Base-by-base conservation (phyloP, 1,284 basidiomycete genomes). In the Leccinum cinnamomeum region DNA sequence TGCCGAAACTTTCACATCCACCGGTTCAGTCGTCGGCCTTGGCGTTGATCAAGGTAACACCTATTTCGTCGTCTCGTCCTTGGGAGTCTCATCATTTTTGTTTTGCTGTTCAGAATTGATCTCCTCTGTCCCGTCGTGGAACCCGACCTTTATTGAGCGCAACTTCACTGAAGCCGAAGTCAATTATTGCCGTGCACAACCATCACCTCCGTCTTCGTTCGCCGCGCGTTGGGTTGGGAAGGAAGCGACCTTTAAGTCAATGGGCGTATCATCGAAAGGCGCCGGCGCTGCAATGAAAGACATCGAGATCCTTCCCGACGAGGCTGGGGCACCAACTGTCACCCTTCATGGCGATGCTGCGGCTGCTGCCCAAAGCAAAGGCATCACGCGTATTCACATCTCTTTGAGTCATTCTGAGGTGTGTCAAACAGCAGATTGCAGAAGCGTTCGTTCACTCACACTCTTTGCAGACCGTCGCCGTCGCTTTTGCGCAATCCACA, bases 171-270 rank as follows among this genome's bases (percentile, higher is more conserved):
- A 89, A 12, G 88, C 84, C 28, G 97, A 99, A 81, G 85, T 91
- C 69, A 79, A 83, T 14, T 98, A 98, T 82, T 98, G 97, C 79
- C 82, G 81, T 59, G 71, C 85, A n/a, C 95, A 98, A 72, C 89
- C 97, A 0, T 92, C 94, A 64, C 88, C 93, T 18, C 78, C 85
- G 1, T 91, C 97, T 3, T 98, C 96, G 8, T 96, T 97, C 75
- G 95, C 96, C 44, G 96, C 93, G 58, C 91, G 96, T 67, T 99
- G 97, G 95, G 93, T 89, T 55, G 96, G 95, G 56, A 99, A 98
- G 78, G 97, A 99, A 77, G 97, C 96, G 11, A 92, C 96, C 58
- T 98, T 99, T 89, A 99, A 99, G 81, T 92, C 95, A n/a, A 85
- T 99, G 14, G 92, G 93, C 37, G 90, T 96, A 48, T 81, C 88